Evolutionary conservation across 2,329 filamentous ascomycete species (phyloP), one percentile per base, ranked within the genome.

Genomic region (Neoarthrinium moseri): DNA sequence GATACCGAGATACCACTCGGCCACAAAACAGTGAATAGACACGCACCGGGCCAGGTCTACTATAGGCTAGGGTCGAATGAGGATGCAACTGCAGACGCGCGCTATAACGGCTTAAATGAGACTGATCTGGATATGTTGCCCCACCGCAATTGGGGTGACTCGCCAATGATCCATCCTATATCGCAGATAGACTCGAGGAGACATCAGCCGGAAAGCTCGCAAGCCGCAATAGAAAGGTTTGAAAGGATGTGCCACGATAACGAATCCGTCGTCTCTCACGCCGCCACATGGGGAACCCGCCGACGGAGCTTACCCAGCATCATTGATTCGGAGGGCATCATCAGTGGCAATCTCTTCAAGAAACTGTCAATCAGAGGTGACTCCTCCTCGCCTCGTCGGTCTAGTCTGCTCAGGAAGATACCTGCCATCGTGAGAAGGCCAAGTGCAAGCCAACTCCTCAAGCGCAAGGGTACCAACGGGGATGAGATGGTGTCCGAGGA

Each of bases 201-300:
- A 17, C 56, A 67, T 36, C 78, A 81, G 50, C 78, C 77, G 2
- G 63, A 71, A 43, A 70, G 73, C 2, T 75, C 79, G 2, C 69
- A 78, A 34, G 77, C 67, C 13, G 79, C 79, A 8, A 83, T 83
- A 17, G 69, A 70, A 34, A 69, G 56, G 30, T 82, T 77, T 44
- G 67, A 80, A 51, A 67, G 66, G 10, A 70, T 78, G 68, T 75
- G 68, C 44, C 70, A 69, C 17, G 78, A 83, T 51, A 81, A 72
- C 38, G 75, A 74, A 22, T 85, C 82, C 0, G 69, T 84, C 10
- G 63, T 83, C 8, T 86, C 82, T 2, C 71, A 79, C 50, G 77
- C 82, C 12, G 85, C 85, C 15, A 89, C 86, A 0, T 83, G 86
- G 74, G 86, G 86, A 13, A 89, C 86, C 2, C 76, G 81, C 6